These are phyloP conservation scores for Fusarium luffae DNA, from an alignment of 2,329 filamentous ascomycete species.

Conservation along the genomic window DNA sequence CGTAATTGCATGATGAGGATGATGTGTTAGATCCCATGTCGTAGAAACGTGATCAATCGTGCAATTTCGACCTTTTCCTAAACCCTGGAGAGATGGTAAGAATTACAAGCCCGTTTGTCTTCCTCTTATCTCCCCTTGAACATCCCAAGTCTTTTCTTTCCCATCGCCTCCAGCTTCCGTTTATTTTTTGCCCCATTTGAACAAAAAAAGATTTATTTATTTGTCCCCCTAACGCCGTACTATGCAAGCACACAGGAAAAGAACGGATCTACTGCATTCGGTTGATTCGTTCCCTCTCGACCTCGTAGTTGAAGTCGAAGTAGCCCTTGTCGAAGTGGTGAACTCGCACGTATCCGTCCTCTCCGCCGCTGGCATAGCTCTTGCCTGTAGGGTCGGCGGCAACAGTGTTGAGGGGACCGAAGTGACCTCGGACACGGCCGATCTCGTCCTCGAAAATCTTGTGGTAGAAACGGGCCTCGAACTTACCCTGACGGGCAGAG, in stretches of 20 bases:
- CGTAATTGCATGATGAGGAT: conserved; percentile 38
- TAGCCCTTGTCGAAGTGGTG: conserved; percentile 99
- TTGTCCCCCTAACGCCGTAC: conserved; percentile 54
- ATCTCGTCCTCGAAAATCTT: conserved; percentile 99
- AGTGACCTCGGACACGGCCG: conserved; percentile 95
- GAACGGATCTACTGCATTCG: conserved; percentile 52
- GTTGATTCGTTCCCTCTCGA: conserved; percentile 83
- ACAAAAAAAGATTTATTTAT: conserved; percentile 48
- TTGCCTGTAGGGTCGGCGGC: conserved; percentile 91
- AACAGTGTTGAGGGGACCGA: conserved; percentile 96
- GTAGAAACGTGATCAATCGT: conserved; percentile 43
- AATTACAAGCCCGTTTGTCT: conserved; percentile 46
- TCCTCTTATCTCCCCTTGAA: conserved; percentile 36
- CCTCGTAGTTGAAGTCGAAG: conserved; percentile 99
- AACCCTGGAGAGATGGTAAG: conserved; percentile 48
- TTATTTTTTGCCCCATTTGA: conserved; percentile 46
- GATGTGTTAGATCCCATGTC: conserved; percentile 31
- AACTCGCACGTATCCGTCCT: conserved; percentile 97
- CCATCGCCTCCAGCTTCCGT: conserved; percentile 31
- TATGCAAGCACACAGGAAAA: conserved; percentile 56
- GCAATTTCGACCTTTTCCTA: conserved; percentile 45
- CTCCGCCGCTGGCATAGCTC: conserved; percentile 93
- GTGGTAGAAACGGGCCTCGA: conserved; percentile 99
- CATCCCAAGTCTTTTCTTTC: conserved; percentile 26
- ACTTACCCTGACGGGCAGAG: conserved; percentile 94